These are phyloP conservation scores for Talaromyces trachyspermus DNA, from an alignment of 495 filamentous ascomycete species.

Conservation along the genomic window DNA sequence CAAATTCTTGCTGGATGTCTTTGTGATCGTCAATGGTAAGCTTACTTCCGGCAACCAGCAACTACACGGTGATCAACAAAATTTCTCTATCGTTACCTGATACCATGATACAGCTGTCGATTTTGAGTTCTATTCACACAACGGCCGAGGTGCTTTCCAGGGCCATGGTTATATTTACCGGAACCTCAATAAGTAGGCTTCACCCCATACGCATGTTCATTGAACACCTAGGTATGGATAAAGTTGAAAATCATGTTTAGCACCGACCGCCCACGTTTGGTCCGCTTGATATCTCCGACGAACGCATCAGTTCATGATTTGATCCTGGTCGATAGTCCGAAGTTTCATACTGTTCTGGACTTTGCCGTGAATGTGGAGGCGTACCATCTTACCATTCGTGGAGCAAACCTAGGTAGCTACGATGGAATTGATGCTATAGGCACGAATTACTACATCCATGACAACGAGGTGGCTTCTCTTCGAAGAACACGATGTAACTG, in stretches of 20 bases:
- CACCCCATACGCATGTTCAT: too few species aligned
- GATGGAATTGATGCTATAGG: conserved; percentile 39
- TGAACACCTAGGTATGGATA: not conserved
- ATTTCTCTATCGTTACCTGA: too few species aligned
- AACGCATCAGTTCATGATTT: conserved; percentile 38
- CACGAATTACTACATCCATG: conserved; percentile 37
- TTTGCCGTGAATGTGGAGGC: conserved; percentile 33
- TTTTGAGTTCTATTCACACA: conserved; percentile 38
- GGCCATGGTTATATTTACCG: conserved; percentile 38
- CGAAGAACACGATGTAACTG: not conserved
- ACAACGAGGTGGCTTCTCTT: conserved; percentile 26
- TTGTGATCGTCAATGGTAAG: conserved; percentile 24
- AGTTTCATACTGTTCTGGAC: conserved; percentile 37
- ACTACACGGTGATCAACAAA: too few species aligned
- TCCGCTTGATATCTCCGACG: conserved; percentile 25
- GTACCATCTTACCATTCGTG: conserved; percentile 38
- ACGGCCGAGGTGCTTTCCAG: conserved; percentile 36
- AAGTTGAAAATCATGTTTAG: conserved; percentile 2
- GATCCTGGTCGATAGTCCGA: conserved; percentile 36
- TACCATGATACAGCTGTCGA: conserved; percentile 23
- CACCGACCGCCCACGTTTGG: conserved; percentile 22
- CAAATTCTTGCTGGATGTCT: conserved; percentile 20
- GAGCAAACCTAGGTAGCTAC: conserved; percentile 33
- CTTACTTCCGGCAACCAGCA: too few species aligned
- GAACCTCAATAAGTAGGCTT: conserved; percentile 15